Percentiles rank a stretch among this genome's conserved stretches.
These are phyloP conservation scores for Scheffersomyces lignosus DNA, from an alignment of 805 yeast genomes.

Conservation along the genomic window DNA sequence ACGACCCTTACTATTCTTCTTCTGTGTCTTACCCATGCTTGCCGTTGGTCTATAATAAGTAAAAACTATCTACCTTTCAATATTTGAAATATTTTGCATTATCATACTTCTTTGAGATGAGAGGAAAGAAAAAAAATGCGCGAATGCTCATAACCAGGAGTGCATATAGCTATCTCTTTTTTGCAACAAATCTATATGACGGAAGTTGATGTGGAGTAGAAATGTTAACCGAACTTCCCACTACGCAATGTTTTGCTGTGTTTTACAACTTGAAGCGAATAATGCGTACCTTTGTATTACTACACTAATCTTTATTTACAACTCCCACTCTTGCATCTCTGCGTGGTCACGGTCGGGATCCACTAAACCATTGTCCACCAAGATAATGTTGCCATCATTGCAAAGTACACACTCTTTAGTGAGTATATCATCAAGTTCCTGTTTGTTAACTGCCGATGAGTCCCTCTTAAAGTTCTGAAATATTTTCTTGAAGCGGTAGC, in stretches of 20 bases:
- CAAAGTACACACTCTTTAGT: conserved; percentile 73
- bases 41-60: background rate
- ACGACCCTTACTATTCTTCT: conserved; percentile 98
- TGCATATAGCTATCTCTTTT: background rate
- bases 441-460: conserved; percentile 37
- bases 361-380: conserved; percentile 64
- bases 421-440: conserved; percentile 60
- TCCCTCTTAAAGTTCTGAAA: conserved; percentile 54
- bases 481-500: conserved; percentile 63
- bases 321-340: conserved; percentile 50
- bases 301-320: conserved; percentile 20
- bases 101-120: conserved; percentile 4
- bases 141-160: background rate
- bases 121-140: conserved; percentile 2
- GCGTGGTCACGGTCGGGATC: conserved; percentile 31
- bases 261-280: too few relatives aligned
- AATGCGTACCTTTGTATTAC: too few relatives aligned
- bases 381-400: conserved; percentile 68
- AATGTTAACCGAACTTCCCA: too few relatives aligned
- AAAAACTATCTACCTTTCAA: too few relatives aligned
- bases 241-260: too few relatives aligned
- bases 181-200: background rate
- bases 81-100: too few relatives aligned
- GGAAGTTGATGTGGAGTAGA: too few relatives aligned
- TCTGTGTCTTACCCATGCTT: conserved; percentile 92